Evolutionary conservation across 805 yeast species (phyloP), one percentile per base, ranked within the genome.

Genomic region (Kuraishia ogatae): DNA sequence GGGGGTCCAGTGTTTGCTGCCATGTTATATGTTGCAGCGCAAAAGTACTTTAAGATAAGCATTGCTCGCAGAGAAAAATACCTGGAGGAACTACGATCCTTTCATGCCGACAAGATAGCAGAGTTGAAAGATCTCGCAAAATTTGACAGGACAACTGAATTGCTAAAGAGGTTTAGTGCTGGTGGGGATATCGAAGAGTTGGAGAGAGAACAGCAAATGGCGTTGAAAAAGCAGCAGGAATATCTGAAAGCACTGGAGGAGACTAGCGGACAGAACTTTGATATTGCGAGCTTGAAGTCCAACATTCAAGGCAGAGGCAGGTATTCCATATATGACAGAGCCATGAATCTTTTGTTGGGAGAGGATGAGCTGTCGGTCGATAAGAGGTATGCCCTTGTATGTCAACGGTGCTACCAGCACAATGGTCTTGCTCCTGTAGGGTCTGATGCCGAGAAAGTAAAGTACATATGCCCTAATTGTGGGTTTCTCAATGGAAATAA

Each of bases 391-490:
- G 96, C 96, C 0, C 73, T 89, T 60, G 85, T 89, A 17, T 89
- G 96, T 65, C 59, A 63, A 20, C 69, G 74, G n/a, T 89, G 96
- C 64, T 71, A 67, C 22, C 74, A 74, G 19, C 96, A 89, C 67
- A 89, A 89, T 63, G 96, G 96, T 1, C 74, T 89, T 50, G 96
- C 96, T 0, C 88, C 90, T 2, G 90, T 88, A 1, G 85, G 86
- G 7, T 70, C 77, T 57, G 57, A 65, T 2, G 85, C 93, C 0
- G 62, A 60, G 1, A 62, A 66, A 4, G 81, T 87, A 8, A 69
- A 67, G 53, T 89, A 84, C 61, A 63, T 72, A 1, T 89, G 96
- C 70, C 87, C 90, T 8, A 68, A 69, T 22, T 88, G 96, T 68
- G 87, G 85, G 1, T 43, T 55, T 2, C 7, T 69, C 39, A 72